Conservation (phyloP, 192 early-diverging fungal species). For the Chytriomyces confervae region DNA sequence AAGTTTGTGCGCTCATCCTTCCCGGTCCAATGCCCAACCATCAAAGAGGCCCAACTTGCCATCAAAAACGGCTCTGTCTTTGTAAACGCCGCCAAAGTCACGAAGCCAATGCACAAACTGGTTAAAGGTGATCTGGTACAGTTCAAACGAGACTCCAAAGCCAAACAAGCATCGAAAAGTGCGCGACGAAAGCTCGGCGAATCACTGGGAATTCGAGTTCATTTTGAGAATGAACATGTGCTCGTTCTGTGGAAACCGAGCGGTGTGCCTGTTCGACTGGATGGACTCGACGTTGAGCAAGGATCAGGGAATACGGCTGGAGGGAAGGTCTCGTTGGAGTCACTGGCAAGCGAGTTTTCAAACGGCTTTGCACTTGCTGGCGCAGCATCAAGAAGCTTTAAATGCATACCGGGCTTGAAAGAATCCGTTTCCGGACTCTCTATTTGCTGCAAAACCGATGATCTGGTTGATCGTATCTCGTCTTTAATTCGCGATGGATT, state of each 20-base stretch:
- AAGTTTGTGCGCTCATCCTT: slow-evolving; percentile 6
- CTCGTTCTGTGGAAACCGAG: background rate
- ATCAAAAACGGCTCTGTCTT: background rate
- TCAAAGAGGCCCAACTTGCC: background rate
- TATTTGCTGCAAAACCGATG: background rate
- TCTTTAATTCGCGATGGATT: background rate
- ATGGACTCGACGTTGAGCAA: no score
- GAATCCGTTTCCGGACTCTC: no score
- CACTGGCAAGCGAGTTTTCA: no score
- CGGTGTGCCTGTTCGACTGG: background rate
- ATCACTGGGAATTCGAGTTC: background rate
- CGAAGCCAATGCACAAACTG: background rate
- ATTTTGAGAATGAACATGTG: background rate
- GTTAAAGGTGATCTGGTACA: background rate
- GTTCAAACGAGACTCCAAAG: background rate
- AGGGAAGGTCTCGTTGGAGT: no score
- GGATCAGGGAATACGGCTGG: no score
- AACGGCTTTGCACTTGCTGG: no score
- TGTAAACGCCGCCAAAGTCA: slow-evolving; percentile 2
- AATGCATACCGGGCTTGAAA: no score
- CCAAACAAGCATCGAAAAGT: background rate
- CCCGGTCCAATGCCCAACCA: background rate
- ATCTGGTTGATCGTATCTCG: background rate
- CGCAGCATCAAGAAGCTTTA: no score
- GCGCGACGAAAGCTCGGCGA: background rate